A percentile compares a stretch with the other conserved stretches of the same genome.
Conservation (phyloP, 1,284 basidiomycete genomes). For the Rhodotorula sp. region DNA sequence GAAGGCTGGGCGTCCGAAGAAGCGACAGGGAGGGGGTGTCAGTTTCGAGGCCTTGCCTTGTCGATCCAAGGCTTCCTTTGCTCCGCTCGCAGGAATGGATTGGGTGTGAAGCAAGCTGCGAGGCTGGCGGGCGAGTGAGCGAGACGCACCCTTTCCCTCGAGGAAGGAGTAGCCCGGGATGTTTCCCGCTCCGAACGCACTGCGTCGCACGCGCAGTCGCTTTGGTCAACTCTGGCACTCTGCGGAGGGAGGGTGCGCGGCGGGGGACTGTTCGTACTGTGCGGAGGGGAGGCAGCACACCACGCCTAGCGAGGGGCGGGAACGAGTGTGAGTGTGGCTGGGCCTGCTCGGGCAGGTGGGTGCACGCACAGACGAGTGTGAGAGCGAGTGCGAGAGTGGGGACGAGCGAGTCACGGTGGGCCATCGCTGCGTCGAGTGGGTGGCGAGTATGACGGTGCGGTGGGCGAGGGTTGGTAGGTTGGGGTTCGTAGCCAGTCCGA, state of each 20-base stretch:
- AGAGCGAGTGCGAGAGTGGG: conserved; percentile 9
- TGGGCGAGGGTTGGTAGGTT: too few species aligned
- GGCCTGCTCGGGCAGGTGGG: too few species aligned
- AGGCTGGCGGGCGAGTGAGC: neutral
- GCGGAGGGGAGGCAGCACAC: conserved; percentile 20
- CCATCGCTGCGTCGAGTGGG: neutral
- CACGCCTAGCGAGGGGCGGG: neutral
- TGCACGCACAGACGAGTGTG: conserved; percentile 5
- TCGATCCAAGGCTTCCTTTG: too few species aligned
- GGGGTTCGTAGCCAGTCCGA: too few species aligned
- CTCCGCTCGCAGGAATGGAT: too few species aligned
- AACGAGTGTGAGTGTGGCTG: neutral
- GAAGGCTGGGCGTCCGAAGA: conserved; percentile 18
- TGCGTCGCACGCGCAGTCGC: too few species aligned
- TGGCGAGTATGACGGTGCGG: too few species aligned
- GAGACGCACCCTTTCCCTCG: conserved; percentile 22
- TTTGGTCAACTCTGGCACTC: neutral
- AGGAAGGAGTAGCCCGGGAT: conserved; percentile 41
- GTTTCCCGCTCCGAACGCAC: conserved; percentile 44
- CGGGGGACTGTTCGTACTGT: neutral
- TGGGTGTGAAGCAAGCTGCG: neutral
- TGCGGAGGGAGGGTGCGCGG: neutral
- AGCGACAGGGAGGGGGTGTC: neutral
- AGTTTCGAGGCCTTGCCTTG: too few species aligned
- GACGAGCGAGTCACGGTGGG: neutral